Conservation (phyloP, 371 early-diverging fungal species). For the Mucor saturninus region DNA sequence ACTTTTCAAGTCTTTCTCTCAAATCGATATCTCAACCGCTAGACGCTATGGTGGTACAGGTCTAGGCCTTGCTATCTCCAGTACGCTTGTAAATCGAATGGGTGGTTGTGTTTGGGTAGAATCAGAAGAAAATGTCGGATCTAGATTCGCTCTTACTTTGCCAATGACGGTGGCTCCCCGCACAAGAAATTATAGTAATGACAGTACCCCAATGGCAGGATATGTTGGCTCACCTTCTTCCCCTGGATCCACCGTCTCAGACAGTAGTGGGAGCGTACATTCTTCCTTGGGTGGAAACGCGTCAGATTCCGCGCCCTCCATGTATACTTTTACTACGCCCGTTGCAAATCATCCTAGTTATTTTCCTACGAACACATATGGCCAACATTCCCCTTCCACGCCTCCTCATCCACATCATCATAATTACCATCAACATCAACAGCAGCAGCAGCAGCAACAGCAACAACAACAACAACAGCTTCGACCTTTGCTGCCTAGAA, state of each 20-base stretch:
- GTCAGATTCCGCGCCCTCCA: constrained; percentile 12
- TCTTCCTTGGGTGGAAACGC: constrained; percentile 15
- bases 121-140: constrained; percentile 58
- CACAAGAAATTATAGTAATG: constrained; percentile 23
- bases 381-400: not conserved
- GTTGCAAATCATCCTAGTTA: constrained; percentile 10
- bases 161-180: constrained; percentile 51
- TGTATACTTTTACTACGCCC: constrained; percentile 17
- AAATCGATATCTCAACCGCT: constrained; percentile 64
- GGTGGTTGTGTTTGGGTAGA: constrained; percentile 68
- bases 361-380: constrained; percentile 7
- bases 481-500: constrained; percentile 15
- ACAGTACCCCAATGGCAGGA: constrained; percentile 22
- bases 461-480: constrained; percentile 19
- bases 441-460: constrained; percentile 12
- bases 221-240: constrained; percentile 43
- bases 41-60: constrained; percentile 64
- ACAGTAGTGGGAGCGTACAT: constrained; percentile 38
- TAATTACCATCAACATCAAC: not conserved
- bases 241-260: constrained; percentile 43
- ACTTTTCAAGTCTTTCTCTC: constrained; percentile 63
- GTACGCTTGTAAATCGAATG: constrained; percentile 63
- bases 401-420: not conserved
- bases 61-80: constrained; percentile 62
- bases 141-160: constrained; percentile 60